Percentiles rank a stretch among this genome's conserved stretches.
These are phyloP conservation scores for Alternaria alternata DNA, from an alignment of 2,329 filamentous ascomycete genomes.

Conservation along the genomic window DNA sequence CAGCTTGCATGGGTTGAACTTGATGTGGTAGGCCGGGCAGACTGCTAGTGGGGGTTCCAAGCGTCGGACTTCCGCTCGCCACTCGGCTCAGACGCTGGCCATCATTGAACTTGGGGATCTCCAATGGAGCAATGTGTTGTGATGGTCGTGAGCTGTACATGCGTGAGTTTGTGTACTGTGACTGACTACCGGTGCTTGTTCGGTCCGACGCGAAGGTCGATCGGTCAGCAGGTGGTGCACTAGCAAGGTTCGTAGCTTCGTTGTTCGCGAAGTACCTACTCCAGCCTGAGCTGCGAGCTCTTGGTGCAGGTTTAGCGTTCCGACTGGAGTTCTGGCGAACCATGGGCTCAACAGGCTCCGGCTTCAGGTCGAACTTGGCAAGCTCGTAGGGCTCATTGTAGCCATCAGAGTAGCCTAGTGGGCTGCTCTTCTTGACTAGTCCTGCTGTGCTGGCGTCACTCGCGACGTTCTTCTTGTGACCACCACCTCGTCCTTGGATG, in stretches of 20 bases:
- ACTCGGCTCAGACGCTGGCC: slow-evolving; percentile 72
- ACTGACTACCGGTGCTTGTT: slow-evolving; percentile 51
- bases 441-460: slow-evolving; percentile 69
- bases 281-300: slow-evolving; percentile 72
- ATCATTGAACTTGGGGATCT: slow-evolving; percentile 58
- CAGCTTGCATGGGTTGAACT: slow-evolving; percentile 48
- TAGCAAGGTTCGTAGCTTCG: slow-evolving; percentile 62
- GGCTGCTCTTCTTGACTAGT: slow-evolving; percentile 64
- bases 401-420: slow-evolving; percentile 49
- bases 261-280: slow-evolving; percentile 80
- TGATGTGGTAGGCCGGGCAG: slow-evolving; percentile 50
- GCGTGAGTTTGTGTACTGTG: slow-evolving; percentile 60
- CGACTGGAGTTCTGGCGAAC: slow-evolving; percentile 49
- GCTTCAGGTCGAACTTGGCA: slow-evolving; percentile 54
- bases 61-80: slow-evolving; percentile 72
- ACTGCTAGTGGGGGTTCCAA: slow-evolving; percentile 64
- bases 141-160: slow-evolving; percentile 68
- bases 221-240: slow-evolving; percentile 68
- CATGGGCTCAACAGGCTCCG: slow-evolving; percentile 43
- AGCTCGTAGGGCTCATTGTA: slow-evolving; percentile 55
- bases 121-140: slow-evolving; percentile 73
- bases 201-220: slow-evolving; percentile 51
- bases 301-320: slow-evolving; percentile 29
- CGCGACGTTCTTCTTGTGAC: slow-evolving; percentile 59
- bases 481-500: slow-evolving; percentile 63